Conservation (phyloP, 108 stramenopile species). For the Nannochloropsis gaditana region DNA sequence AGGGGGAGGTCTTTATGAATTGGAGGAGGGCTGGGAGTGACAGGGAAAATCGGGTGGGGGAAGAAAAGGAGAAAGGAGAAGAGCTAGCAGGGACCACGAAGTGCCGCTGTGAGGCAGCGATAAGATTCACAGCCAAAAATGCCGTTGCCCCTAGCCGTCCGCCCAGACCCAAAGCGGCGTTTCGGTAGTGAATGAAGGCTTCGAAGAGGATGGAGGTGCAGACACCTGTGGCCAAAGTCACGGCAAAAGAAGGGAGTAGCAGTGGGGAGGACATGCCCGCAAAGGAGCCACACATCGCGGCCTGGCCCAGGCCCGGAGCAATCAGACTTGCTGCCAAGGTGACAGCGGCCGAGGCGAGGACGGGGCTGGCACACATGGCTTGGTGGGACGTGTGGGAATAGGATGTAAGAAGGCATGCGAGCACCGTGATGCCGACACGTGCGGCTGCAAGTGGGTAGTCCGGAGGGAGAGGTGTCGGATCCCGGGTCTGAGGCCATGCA, state of each 20-base stretch:
- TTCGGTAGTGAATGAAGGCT: constrained; percentile 51
- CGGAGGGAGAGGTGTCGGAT: constrained; percentile 49
- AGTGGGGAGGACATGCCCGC: constrained; percentile 57
- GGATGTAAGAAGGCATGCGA: constrained; percentile 55
- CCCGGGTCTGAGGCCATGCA: constrained; percentile 23
- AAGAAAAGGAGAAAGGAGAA: constrained; percentile 10
- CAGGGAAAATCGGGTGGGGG: background rate
- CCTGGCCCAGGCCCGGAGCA: constrained; percentile 56
- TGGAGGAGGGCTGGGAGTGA: background rate
- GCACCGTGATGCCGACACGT: constrained; percentile 44
- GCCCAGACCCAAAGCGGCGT: constrained; percentile 54
- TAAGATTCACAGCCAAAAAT: constrained; percentile 54
- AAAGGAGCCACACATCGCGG: constrained; percentile 61
- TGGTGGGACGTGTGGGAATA: constrained; percentile 41
- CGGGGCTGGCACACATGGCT: constrained; percentile 39
- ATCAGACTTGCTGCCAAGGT: constrained; percentile 44
- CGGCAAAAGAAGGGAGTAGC: constrained; percentile 38
- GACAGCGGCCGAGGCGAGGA: constrained; percentile 53
- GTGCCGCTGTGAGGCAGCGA: constrained; percentile 55
- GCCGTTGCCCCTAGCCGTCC: constrained; percentile 57
- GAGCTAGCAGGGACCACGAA: background rate
- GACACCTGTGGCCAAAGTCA: constrained; percentile 41
- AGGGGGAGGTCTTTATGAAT: background rate
- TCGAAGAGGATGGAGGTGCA: constrained; percentile 56
- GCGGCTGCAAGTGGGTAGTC: constrained; percentile 54